Evolutionary conservation across 1,284 basidiomycete genomes (phyloP).

Genomic region (Papiliotrema nemorosa): DNA sequence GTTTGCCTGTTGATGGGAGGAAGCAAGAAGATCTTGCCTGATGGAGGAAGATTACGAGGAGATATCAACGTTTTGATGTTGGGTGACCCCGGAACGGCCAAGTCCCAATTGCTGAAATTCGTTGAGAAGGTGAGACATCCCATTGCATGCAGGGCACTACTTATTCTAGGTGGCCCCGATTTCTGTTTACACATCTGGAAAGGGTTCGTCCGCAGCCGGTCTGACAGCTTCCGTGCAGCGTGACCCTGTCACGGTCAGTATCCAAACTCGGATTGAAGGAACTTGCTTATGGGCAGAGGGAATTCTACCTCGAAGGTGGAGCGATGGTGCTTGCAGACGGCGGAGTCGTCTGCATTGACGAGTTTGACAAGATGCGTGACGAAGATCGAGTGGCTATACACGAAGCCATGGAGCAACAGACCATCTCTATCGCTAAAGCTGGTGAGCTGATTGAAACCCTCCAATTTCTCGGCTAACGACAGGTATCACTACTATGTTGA

Average conservation of each 20-base stretch:
- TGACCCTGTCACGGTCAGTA: slow-evolving; percentile 76
- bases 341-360: slow-evolving; percentile 98
- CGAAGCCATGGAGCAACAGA: slow-evolving; percentile 98
- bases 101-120: slow-evolving; percentile 95
- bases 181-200: slow-evolving; percentile 96
- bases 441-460: no score
- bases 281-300: slow-evolving; percentile 60
- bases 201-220: slow-evolving; percentile 96
- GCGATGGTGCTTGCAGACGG: slow-evolving; percentile 99
- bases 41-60: slow-evolving; percentile 94
- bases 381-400: slow-evolving; percentile 99
- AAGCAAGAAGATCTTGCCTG: slow-evolving; percentile 96
- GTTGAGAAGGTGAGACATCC: slow-evolving; percentile 76
- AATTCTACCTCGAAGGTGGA: slow-evolving; percentile 98
- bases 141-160: neutral
- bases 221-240: slow-evolving; percentile 96
- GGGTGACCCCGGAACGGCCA: slow-evolving; percentile 97
- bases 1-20: slow-evolving; percentile 93
- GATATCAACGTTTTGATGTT: slow-evolving; percentile 97
- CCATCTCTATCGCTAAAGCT: slow-evolving; percentile 98
- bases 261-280: neutral
- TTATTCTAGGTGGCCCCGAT: slow-evolving; percentile 80
- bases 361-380: slow-evolving; percentile 99
- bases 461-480: no score
- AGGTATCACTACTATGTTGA: slow-evolving; percentile 93